These are phyloP conservation scores for Amaranthus palmeri DNA, from an alignment of 148 eudicot genomes.

Conservation along the genomic window DNA sequence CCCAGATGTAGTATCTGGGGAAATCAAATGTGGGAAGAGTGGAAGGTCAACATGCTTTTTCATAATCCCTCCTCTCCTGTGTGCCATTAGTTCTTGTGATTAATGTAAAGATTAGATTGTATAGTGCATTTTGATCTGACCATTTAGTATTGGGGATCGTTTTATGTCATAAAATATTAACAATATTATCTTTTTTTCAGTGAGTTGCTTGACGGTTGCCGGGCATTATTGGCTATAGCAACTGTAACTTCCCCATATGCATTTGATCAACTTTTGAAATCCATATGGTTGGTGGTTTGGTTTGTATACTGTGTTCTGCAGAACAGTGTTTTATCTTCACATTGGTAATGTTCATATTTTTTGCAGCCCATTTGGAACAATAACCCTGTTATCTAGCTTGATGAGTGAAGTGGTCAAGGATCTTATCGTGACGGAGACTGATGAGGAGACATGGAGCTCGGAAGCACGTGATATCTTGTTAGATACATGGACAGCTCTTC, in stretches of 20 bases:
- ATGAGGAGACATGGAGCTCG: conserved; percentile 98
- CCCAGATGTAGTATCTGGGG: conserved; percentile 62
- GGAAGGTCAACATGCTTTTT: conserved; percentile 55
- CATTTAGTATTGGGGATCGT: not conserved
- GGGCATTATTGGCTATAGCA: conserved; percentile 79
- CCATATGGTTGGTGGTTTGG: conserved; percentile 56
- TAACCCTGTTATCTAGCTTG: conserved; percentile 70
- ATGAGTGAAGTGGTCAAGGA: conserved; percentile 82
- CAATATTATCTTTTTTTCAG: conserved; percentile 33
- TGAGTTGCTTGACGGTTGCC: conserved; percentile 99
- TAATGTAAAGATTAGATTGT: not conserved
- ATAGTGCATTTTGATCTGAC: not conserved
- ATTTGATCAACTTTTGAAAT: conserved; percentile 73
- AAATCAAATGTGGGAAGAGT: conserved; percentile 75
- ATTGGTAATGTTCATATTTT: conserved; percentile 13
- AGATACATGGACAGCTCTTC: conserved; percentile 92
- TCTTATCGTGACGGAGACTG: conserved; percentile 54
- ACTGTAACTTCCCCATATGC: conserved; percentile 63
- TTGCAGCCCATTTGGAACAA: conserved; percentile 86
- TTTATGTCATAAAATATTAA: conserved; percentile 1
- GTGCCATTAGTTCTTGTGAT: not conserved
- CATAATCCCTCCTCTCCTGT: not conserved
- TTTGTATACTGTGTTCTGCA: not conserved
- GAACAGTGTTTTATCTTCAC: not conserved
- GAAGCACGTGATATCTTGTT: conserved; percentile 91